Evolutionary conservation across 805 yeast genomes (phyloP).

Genomic region (Nakazawaea ernobii): DNA sequence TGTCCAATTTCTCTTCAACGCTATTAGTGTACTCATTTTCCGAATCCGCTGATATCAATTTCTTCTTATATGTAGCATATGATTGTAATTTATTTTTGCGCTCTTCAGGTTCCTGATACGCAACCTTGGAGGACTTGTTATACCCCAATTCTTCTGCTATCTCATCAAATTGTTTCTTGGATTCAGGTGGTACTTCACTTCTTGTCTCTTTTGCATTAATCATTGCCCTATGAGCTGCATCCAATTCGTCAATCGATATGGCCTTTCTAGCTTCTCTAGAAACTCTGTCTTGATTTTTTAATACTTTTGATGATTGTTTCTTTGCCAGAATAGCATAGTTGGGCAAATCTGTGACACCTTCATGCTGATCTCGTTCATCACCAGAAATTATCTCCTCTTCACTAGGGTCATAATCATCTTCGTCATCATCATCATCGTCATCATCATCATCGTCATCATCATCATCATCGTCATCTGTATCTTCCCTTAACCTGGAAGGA

Average conservation of each 20-base stretch:
- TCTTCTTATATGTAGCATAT: conserved; percentile 52
- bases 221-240: conserved; percentile 54
- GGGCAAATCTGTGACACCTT: conserved; percentile 54
- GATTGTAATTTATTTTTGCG: conserved; percentile 49
- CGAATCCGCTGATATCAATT: conserved; percentile 54
- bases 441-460: conserved; percentile 16
- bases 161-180: conserved; percentile 22
- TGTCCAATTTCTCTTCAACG: conserved; percentile 57
- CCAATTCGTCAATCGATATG: conserved; percentile 45
- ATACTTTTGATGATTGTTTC: conserved; percentile 15
- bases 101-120: conserved; percentile 42
- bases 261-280: conserved; percentile 39
- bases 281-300: conserved; percentile 23
- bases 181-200: conserved; percentile 25
- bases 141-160: conserved; percentile 33
- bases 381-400: conserved; percentile 61
- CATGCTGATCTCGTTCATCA: conserved; percentile 40
- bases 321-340: conserved; percentile 37
- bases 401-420: conserved; percentile 23
- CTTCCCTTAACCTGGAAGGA: conserved; percentile 11
- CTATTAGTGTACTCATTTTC: conserved; percentile 53
- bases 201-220: conserved; percentile 46
- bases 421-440: conserved; percentile 12
- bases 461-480: conserved; percentile 8
- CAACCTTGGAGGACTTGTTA: conserved; percentile 34